phyloP scores from a whole-genome alignment of 192 early-diverging fungal genomes.

The Podila clonocystis region DNA sequence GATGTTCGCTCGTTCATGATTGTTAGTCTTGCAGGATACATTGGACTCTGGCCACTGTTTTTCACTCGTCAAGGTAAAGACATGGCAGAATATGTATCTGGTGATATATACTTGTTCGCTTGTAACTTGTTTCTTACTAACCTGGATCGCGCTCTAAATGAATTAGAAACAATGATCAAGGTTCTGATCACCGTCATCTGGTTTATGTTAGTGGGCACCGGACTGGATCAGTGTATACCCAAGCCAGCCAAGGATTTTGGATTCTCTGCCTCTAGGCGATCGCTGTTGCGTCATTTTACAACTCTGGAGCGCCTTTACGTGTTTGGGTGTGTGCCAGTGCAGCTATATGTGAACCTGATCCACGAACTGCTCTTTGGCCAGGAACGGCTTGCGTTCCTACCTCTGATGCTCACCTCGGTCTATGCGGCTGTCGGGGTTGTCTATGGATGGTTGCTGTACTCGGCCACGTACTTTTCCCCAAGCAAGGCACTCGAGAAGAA shows the following conservation, averaged over 20 bases:
- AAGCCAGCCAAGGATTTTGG: conserved; percentile 12
- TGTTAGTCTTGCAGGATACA: conserved; percentile 67
- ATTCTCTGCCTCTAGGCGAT: background rate
- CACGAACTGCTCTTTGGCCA: conserved; percentile 63
- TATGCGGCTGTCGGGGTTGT: conserved; percentile 80
- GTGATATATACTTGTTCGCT: background rate
- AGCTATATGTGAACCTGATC: conserved; percentile 63
- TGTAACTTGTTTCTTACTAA: background rate
- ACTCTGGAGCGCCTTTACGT: conserved; percentile 67
- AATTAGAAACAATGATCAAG: conserved; percentile 59
- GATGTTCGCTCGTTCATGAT: conserved; percentile 71
- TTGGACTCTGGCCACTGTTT: conserved; percentile 77
- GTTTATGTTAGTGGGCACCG: conserved; percentile 51
- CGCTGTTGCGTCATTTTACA: conserved; percentile 29
- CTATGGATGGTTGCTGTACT: conserved; percentile 73
- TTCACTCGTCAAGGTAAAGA: conserved; percentile 70
- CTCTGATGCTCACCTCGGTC: conserved; percentile 81
- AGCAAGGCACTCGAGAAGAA: conserved; percentile 39
- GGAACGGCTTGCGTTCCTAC: conserved; percentile 76
- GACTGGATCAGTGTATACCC: conserved; percentile 44
- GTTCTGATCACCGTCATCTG: conserved; percentile 52
- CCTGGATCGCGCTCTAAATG: background rate
- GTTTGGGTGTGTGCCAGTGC: conserved; percentile 60
- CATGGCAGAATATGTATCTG: background rate
- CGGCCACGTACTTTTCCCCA: conserved; percentile 39